Evolutionary conservation across 257 asterid species (phyloP).

Genomic region (Avicennia marina): DNA sequence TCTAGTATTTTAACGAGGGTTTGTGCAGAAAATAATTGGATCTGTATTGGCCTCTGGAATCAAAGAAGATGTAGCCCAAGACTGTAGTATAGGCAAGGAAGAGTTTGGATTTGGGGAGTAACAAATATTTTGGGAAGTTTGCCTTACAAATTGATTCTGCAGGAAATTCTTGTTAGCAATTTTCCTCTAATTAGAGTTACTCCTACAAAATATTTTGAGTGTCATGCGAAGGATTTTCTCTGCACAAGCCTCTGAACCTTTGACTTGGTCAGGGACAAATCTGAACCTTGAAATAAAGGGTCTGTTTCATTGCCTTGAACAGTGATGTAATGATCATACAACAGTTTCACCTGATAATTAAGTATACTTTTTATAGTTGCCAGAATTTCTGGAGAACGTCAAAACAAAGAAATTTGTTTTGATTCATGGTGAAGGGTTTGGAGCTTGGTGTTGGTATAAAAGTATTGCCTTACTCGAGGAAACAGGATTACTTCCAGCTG

Average conservation of each 20-base stretch:
- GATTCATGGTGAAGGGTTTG: constrained; percentile 98
- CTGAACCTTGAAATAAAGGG: neutral
- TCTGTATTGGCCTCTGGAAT: neutral
- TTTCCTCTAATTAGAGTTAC: neutral
- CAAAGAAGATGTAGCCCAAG: neutral
- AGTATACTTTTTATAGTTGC: constrained; percentile 34
- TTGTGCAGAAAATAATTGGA: neutral
- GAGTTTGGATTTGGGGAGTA: no score
- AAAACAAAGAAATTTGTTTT: constrained; percentile 77
- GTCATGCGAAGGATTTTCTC: no score
- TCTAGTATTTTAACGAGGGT: neutral
- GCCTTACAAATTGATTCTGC: no score
- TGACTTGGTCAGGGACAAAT: neutral
- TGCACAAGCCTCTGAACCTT: neutral
- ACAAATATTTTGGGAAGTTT: no score
- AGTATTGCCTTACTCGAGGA: constrained; percentile 84
- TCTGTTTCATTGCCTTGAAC: neutral
- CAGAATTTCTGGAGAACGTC: constrained; percentile 77
- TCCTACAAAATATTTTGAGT: no score
- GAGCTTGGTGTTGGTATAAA: constrained; percentile 99
- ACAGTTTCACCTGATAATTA: neutral
- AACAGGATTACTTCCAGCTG: constrained; percentile 65
- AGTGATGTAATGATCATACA: no score
- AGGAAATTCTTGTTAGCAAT: neutral
- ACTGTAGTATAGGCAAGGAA: no score